Base-by-base conservation (phyloP, 2,329 filamentous ascomycete species). In the Fusarium sp. region DNA sequence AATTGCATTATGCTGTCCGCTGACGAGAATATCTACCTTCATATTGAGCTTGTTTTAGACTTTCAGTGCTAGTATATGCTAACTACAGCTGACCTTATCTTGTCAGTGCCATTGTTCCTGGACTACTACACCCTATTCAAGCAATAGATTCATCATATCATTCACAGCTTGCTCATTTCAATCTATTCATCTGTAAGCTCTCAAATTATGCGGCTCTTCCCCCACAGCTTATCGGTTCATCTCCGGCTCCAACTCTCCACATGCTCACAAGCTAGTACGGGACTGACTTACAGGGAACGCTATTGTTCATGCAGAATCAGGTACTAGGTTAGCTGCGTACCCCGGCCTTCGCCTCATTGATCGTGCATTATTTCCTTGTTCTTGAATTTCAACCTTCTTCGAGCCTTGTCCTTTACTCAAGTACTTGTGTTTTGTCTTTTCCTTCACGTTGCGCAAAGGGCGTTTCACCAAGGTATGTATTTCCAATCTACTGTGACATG, bases 161-260 rank as follows among this genome's bases (percentile, higher is more conserved):
- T 36, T 36, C 15, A 8, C 6, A 17, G 6, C 14, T 31, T 31
- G 10, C 13, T 36, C 42, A n/a, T 13, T 28, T 28, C 14, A 21
- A 26, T 11, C 7, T 24, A 19, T 15, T 7, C 19, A 14, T 51
- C 36, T n/a, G 10, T 31, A 31, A 31, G 28, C 28, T 31, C 28
- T 31, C 28, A 11, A 11, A 10, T 36, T n/a, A 36, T 57, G 39
- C 24, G 22, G 36, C 47, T 46, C 44, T 56, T 22, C 22, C 39
- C 44, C 51, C 40, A 34, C 47, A 36, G 17, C 47, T 43, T 42
- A 2, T 64, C 72, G 72, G 71, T 26, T 66, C 42, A 73, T 71
- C 72, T 56, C 66, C 71, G 72, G 71, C 56, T 54, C 45, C 7
- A n/a, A 19, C 39, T 64, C 69, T 40, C 58, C 61, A 63, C 50